Percentiles rank a stretch among this genome's conserved stretches.
phyloP scores from a whole-genome alignment of 805 yeast genomes.

The Myxozyma mucilagina region DNA sequence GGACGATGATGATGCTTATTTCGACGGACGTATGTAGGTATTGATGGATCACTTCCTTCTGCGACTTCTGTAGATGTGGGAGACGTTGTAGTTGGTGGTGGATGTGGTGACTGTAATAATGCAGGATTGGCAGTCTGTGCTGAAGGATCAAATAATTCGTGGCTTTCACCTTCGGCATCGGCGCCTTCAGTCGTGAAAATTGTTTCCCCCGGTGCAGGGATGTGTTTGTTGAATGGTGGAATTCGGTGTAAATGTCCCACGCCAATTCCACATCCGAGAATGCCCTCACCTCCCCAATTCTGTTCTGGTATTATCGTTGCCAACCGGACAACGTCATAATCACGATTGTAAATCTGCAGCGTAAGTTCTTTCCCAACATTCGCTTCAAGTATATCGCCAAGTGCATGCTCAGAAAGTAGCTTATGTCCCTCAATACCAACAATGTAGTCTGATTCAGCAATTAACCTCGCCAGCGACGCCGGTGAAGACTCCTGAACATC shows the following conservation, averaged over 20 bases:
- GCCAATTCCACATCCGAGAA: slow-evolving; percentile 92
- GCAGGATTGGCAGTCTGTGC: not conserved
- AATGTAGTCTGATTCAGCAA: slow-evolving; percentile 84
- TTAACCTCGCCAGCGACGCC: slow-evolving; percentile 76
- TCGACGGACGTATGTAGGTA: slow-evolving; percentile 20
- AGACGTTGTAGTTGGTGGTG: not conserved
- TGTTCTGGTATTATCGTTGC: slow-evolving; percentile 73
- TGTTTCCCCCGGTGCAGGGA: slow-evolving; percentile 29
- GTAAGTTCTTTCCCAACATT: slow-evolving; percentile 19
- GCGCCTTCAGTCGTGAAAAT: slow-evolving; percentile 21
- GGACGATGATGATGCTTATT: slow-evolving; percentile 11
- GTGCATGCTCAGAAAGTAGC: slow-evolving; percentile 16
- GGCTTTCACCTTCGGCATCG: slow-evolving; percentile 1
- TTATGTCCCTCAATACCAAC: slow-evolving; percentile 83
- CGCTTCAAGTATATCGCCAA: slow-evolving; percentile 18
- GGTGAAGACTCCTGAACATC: slow-evolving; percentile 74
- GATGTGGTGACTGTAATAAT: not conserved
- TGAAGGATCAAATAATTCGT: not conserved
- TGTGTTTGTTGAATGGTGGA: slow-evolving; percentile 15
- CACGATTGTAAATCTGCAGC: slow-evolving; percentile 82
- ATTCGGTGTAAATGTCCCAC: slow-evolving; percentile 75
- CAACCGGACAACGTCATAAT: slow-evolving; percentile 81
- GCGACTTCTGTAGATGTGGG: not conserved
- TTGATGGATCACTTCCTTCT: not conserved
- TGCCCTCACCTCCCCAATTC: slow-evolving; percentile 81